Conservation (phyloP, 441 rosid species). For the Codiaeum variegatum region DNA sequence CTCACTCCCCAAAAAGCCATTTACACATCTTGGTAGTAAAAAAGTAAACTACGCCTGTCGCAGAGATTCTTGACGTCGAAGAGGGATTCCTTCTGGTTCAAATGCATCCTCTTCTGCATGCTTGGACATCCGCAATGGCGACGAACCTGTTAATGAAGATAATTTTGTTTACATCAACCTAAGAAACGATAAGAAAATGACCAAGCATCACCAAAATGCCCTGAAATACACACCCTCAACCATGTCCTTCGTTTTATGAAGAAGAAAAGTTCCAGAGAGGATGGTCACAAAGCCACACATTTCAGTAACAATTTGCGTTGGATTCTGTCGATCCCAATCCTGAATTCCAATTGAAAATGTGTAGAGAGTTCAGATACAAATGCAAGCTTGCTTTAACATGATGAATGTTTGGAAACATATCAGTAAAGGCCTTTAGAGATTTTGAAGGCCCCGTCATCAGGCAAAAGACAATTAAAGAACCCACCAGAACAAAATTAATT, state of each 20-base stretch:
- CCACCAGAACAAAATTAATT: too few species aligned
- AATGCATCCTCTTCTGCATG: constrained; percentile 33
- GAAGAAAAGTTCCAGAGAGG: constrained; percentile 78
- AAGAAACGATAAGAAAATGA: constrained; percentile 8
- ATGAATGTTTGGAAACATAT: neutral
- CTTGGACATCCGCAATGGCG: constrained; percentile 37
- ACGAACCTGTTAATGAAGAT: constrained; percentile 40
- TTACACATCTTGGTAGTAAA: constrained; percentile 8
- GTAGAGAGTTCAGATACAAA: neutral
- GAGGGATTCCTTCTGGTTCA: constrained; percentile 52
- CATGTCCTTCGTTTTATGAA: constrained; percentile 83
- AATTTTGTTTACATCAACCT: constrained; percentile 3
- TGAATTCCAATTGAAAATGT: constrained; percentile 23
- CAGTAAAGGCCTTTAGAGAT: neutral
- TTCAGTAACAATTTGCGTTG: constrained; percentile 68
- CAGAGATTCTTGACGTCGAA: constrained; percentile 43
- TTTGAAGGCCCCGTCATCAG: too few species aligned
- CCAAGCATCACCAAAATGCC: neutral
- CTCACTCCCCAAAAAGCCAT: constrained; percentile 1
- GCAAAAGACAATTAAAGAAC: too few species aligned
- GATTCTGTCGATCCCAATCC: constrained; percentile 81
- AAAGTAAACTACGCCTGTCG: constrained; percentile 30
- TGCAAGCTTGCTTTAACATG: neutral
- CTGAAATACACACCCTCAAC: constrained; percentile 45
- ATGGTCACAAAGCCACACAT: constrained; percentile 81